phyloP scores from a whole-genome alignment of 1,284 basidiomycete species.

The Heterobasidion occidentale region DNA sequence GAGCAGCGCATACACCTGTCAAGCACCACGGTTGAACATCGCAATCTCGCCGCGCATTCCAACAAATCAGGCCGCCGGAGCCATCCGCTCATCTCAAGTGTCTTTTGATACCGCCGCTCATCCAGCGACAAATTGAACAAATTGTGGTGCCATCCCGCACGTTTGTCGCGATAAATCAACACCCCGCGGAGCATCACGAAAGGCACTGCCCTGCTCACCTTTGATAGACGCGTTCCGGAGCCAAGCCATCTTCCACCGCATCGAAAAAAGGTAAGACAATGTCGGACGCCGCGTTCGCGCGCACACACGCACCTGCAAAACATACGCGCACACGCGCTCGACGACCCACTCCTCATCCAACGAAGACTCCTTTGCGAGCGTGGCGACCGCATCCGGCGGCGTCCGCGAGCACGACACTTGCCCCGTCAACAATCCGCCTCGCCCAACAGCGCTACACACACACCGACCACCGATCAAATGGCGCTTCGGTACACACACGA shows the following conservation, averaged over 20 bases:
- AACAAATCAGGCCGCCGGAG: too few relatives aligned
- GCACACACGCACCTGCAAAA: conserved; percentile 62
- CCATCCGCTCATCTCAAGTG: conserved; percentile 59
- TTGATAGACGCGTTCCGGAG: conserved; percentile 89
- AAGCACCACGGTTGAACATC: too few relatives aligned
- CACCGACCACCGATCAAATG: background rate
- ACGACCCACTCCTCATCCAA: conserved; percentile 68
- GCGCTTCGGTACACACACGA: background rate
- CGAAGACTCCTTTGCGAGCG: conserved; percentile 33
- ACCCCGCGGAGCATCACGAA: too few relatives aligned
- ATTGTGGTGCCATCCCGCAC: conserved; percentile 93
- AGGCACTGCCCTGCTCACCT: conserved; percentile 37
- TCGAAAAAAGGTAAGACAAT: too few relatives aligned
- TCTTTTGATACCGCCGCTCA: conserved; percentile 69
- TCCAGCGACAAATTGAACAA: conserved; percentile 83
- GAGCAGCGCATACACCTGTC: conserved; percentile 48
- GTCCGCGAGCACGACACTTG: conserved; percentile 79
- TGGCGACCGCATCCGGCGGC: conserved; percentile 70
- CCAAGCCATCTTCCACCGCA: conserved; percentile 73
- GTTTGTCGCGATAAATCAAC: background rate
- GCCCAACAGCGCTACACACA: conserved; percentile 68
- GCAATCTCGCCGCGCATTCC: too few relatives aligned
- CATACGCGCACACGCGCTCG: conserved; percentile 77
- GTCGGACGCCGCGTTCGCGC: too few relatives aligned
- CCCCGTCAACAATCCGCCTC: conserved; percentile 84